Evolutionary conservation across 73 alveolate species (phyloP).

Genomic region (Diophrys appendiculata): DNA sequence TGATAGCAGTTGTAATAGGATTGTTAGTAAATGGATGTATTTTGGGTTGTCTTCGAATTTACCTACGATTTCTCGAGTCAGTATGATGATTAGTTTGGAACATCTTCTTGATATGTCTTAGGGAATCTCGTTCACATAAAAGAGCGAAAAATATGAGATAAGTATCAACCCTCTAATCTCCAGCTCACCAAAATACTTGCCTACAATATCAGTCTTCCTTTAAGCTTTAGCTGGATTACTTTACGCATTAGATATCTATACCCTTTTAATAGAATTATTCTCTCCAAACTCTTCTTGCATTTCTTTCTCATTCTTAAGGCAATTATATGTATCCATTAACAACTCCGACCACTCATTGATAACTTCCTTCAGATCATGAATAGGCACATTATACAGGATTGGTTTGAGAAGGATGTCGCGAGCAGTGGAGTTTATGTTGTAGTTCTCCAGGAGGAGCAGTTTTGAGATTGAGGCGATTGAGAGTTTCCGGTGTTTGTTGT

Average conservation of each 20-base stretch:
- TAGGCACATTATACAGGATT: constrained; percentile 39
- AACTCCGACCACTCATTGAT: constrained; percentile 54
- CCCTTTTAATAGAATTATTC: too few species aligned
- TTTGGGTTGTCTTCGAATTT: constrained; percentile 20
- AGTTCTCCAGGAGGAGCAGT: constrained; percentile 43
- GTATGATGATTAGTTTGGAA: constrained; percentile 49
- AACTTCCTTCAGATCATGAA: constrained; percentile 10
- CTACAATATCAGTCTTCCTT: constrained; percentile 15
- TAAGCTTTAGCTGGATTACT: background rate
- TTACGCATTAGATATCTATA: too few species aligned
- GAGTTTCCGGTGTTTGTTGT: constrained; percentile 14
- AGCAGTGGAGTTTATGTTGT: constrained; percentile 43
- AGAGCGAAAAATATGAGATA: constrained; percentile 41
- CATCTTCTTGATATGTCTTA: constrained; percentile 26
- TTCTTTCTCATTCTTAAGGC: constrained; percentile 30
- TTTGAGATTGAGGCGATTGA: constrained; percentile 45
- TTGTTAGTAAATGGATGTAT: constrained; percentile 44
- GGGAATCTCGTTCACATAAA: constrained; percentile 38
- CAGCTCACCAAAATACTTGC: constrained; percentile 51
- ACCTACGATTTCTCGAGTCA: constrained; percentile 48
- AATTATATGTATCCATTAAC: constrained; percentile 46
- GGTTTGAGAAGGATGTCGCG: constrained; percentile 52
- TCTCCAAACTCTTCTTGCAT: too few species aligned
- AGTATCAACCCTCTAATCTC: constrained; percentile 58
- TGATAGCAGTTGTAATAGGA: constrained; percentile 37